These are phyloP conservation scores for Dimocarpus longan DNA, from an alignment of 345 rosid species.

Conservation along the genomic window DNA sequence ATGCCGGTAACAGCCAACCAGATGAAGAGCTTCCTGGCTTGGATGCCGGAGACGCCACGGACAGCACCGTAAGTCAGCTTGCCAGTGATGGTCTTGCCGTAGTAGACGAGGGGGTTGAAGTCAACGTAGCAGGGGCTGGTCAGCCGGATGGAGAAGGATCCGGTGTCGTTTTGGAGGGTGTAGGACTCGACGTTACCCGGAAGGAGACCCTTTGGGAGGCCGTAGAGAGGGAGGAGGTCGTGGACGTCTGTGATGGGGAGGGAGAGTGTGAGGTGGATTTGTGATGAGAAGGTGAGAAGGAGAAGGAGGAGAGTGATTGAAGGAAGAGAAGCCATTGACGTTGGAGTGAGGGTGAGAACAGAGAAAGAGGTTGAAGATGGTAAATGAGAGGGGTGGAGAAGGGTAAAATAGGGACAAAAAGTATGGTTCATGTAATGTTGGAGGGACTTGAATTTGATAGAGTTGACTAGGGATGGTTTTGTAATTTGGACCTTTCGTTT, in stretches of 20 bases:
- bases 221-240: conserved; percentile 65
- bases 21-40: conserved; percentile 62
- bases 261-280: conserved; percentile 30
- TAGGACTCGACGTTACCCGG: conserved; percentile 64
- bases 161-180: conserved; percentile 45
- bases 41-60: conserved; percentile 56
- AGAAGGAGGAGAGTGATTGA: conserved; percentile 24
- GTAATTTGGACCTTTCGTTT: too few species aligned
- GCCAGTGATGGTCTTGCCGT: conserved; percentile 54
- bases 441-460: too few species aligned
- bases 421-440: neutral
- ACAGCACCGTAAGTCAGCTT: conserved; percentile 65
- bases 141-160: conserved; percentile 55
- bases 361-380: neutral
- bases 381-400: too few species aligned
- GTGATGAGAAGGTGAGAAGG: conserved; percentile 23
- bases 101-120: conserved; percentile 59
- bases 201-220: conserved; percentile 72
- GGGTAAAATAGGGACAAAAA: neutral
- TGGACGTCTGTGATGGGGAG: conserved; percentile 46
- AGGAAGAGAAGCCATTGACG: conserved; percentile 23
- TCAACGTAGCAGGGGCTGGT: conserved; percentile 52
- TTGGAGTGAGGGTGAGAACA: neutral
- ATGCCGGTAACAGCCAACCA: conserved; percentile 75
- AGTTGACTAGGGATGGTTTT: too few species aligned